A percentile compares a stretch with the other conserved stretches of the same genome.
Conservation (phyloP, 176 grass and related monocot genomes). For the Canna indica region DNA sequence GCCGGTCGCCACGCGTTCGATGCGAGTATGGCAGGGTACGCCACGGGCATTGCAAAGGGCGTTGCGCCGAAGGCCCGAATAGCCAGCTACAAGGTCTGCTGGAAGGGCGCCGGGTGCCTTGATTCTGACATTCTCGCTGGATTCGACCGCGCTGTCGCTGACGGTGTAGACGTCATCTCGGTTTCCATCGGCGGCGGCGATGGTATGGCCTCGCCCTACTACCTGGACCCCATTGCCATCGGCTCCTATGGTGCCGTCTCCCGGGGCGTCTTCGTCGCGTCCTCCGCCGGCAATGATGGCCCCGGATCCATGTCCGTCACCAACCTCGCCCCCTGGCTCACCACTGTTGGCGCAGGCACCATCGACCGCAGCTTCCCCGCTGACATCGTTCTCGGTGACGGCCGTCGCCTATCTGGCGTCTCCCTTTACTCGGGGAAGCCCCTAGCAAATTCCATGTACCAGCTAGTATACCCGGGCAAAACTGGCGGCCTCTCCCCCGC, state of each 20-base stretch:
- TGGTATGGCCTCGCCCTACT: slow-evolving; percentile 53
- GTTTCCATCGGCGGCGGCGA: slow-evolving; percentile 80
- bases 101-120: slow-evolving; percentile 75
- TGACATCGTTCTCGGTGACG: slow-evolving; percentile 63
- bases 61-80: slow-evolving; percentile 86
- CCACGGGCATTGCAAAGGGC: slow-evolving; percentile 73
- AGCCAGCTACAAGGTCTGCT: slow-evolving; percentile 89
- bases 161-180: slow-evolving; percentile 88
- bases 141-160: slow-evolving; percentile 81
- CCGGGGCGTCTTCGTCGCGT: slow-evolving; percentile 68
- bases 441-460: slow-evolving; percentile 30
- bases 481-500: slow-evolving; percentile 55
- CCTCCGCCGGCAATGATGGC: slow-evolving; percentile 86
- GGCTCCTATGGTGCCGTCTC: slow-evolving; percentile 72
- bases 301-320: slow-evolving; percentile 69
- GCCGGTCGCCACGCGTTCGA: slow-evolving; percentile 70
- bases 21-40: slow-evolving; percentile 77
- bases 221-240: slow-evolving; percentile 81
- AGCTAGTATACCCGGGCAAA: slow-evolving; percentile 60
- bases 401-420: slow-evolving; percentile 49
- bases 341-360: slow-evolving; percentile 84
- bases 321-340: slow-evolving; percentile 82
- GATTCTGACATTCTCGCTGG: slow-evolving; percentile 95
- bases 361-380: slow-evolving; percentile 81
- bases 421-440: slow-evolving; percentile 79